Evolutionary conservation across 1,139 yeast species (phyloP), one percentile per base, ranked within the genome.

Genomic region (Taiozyma sp.): DNA sequence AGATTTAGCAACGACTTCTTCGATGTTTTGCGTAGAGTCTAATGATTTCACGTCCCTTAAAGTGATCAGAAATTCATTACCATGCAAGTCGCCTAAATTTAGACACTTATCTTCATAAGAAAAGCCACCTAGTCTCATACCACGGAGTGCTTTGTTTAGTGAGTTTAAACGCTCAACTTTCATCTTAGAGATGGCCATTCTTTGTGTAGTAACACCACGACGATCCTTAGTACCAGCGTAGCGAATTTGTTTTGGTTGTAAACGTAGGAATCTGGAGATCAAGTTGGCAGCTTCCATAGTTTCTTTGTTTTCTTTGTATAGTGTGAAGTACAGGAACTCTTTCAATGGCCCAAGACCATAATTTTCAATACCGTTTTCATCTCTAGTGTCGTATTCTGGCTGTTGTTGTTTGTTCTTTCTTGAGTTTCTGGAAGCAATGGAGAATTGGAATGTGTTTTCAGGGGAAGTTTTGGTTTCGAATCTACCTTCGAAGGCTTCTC

Each of bases 141-240:
- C 93, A 59, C 83, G 79, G 53, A 92, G 72, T 1, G 87, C 86
- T 60, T 78, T 81, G 65, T 92, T 92, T 57, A 93, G 75, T 4
- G 87, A 80, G 53, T 83, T 84, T 8, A 92, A 80, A 61, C 99
- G 76, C 42, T 84, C 91, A n/a, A 87, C 87, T 55, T 83, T 81
- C 51, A 90, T 83, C 55, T 81, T 81, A 48, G 83, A 80, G 52
- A 92, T 74, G 43, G 92, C 83, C 53, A 88, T 80, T 55, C 82
- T 79, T 69, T 93, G 99, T 51, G 91, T 90, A 1, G 99, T 95
- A 27, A 89, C 93, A 50, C 96, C 99, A 65, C 99, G 81, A 63
- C 98, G 81, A 68, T 93, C 99, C 64, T 93, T 93, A 5, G 99
- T 95, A 23, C 99, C 99, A 0, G 98, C 96, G 68, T 84, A 91